phyloP scores from a whole-genome alignment of 139 green algal genomes.

The Micromonas pusilla region DNA sequence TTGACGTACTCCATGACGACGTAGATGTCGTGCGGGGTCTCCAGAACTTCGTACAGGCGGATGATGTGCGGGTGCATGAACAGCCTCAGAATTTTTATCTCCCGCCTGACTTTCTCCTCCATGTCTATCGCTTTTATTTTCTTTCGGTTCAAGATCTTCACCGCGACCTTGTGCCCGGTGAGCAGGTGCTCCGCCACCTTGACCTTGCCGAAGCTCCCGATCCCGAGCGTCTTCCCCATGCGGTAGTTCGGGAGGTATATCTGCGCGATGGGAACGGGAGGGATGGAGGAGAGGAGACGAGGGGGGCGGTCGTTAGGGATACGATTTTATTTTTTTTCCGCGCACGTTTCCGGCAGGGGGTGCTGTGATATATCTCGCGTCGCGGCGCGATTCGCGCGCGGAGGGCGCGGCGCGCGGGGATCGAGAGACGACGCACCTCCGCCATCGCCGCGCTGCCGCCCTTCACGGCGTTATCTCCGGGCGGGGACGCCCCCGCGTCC shows the following conservation, averaged over 20 bases:
- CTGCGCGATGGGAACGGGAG: slow-evolving; percentile 12
- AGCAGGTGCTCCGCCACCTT: slow-evolving; percentile 89
- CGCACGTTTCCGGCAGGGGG: no score
- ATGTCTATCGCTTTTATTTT: slow-evolving; percentile 99
- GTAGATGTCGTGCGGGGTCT: slow-evolving; percentile 94
- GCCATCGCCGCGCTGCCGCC: neutral
- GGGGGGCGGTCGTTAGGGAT: neutral
- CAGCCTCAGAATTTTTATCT: slow-evolving; percentile 91
- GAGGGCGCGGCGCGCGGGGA: no score
- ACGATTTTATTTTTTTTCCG: neutral
- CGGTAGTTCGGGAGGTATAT: slow-evolving; percentile 91
- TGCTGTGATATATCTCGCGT: no score
- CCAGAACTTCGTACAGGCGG: slow-evolving; percentile 96
- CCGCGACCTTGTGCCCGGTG: slow-evolving; percentile 95
- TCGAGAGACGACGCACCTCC: neutral
- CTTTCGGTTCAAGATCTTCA: slow-evolving; percentile 98
- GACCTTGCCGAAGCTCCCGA: slow-evolving; percentile 94
- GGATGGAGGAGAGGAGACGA: neutral
- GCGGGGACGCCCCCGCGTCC: no score
- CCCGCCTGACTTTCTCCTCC: slow-evolving; percentile 80
- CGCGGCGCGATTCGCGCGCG: no score
- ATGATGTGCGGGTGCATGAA: slow-evolving; percentile 99
- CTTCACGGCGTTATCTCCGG: neutral
- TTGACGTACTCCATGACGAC: slow-evolving; percentile 99
- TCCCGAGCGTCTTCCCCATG: slow-evolving; percentile 95